Conservation (phyloP, 163 green algal species). For the Chlorella variabilis region DNA sequence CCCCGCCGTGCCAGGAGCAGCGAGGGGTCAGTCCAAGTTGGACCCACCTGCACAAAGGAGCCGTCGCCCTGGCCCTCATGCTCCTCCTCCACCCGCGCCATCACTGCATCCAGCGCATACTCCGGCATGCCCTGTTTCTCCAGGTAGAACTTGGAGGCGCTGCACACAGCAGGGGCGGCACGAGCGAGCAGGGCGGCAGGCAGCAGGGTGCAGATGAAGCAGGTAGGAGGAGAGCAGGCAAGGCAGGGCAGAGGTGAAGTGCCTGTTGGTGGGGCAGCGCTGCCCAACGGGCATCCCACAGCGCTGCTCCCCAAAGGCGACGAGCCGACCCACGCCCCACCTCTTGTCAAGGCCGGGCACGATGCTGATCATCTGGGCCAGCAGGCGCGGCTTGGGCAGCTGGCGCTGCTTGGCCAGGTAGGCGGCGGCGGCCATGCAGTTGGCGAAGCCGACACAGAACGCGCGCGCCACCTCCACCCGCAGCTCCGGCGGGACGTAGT, state of each 20-base stretch:
- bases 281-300: too few relatives aligned
- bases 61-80: constrained; percentile 25
- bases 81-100: constrained; percentile 37
- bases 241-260: too few relatives aligned
- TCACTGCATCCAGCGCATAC: constrained; percentile 47
- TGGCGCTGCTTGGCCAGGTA: constrained; percentile 44
- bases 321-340: not conserved
- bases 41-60: constrained; percentile 11
- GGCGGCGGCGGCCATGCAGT: constrained; percentile 37
- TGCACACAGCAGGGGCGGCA: not conserved
- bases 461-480: constrained; percentile 37
- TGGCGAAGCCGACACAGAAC: constrained; percentile 44
- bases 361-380: constrained; percentile 36
- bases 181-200: not conserved
- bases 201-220: not conserved
- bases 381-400: constrained; percentile 47
- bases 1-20: too few relatives aligned
- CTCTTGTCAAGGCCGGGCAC: constrained; percentile 48
- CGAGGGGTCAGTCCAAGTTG: too few relatives aligned
- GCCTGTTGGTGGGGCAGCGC: too few relatives aligned
- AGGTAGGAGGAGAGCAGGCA: not conserved
- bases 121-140: constrained; percentile 21
- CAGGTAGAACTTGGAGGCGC: constrained; percentile 28
- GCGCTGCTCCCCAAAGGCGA: too few relatives aligned
- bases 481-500: constrained; percentile 47